Base-by-base conservation (phyloP, 352 stramenopile genomes). In the Phytopythium helicoides region DNA sequence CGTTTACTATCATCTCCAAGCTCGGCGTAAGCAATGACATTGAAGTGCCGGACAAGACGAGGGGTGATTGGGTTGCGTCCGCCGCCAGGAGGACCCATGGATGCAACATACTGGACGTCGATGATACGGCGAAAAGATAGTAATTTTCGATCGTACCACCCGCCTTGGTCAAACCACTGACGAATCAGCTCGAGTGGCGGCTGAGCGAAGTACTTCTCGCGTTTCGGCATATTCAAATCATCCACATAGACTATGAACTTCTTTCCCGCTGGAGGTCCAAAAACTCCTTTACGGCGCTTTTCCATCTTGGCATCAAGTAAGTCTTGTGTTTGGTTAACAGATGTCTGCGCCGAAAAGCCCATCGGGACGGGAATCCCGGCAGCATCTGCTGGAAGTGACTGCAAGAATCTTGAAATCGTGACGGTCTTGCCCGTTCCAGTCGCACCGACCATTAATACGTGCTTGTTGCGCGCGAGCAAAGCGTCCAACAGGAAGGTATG, bases 381-480 rank as follows among this genome's bases (percentile, higher is more conserved):
- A 1, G 74, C 56, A 25, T 96, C 89, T 1, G 92, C 83, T 3
- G 86, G 76, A 2, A 97, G 50, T 7, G 76, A 92, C 66, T 89
- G 73, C 19, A 98, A 65, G 51, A 97, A 94, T 15, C 86, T 76
- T 12, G 75, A 82, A 48, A 98, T 97, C 56, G 97, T 98, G 22
- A 98, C 87, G 0, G 93, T 98, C 62, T 98, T 98, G 18, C 94
- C 94, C 0, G 94, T 98, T 21, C 94, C 94, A 0, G 94, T 98
- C 12, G 78, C 87, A 11, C 94, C 93, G 14, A 95, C 89, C 90
- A 98, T 98, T 47, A 98, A 71, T n/a, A 98, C 85, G 54, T 98
- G 92, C 62, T 97, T 97, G 55, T 76, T 73, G 33, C 69, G 64
- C 26, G 66, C 73, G 44, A 97, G 78, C 10, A 97, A 62, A 33